These are phyloP conservation scores for Tolypocladium paradoxum DNA, from an alignment of 2,329 filamentous ascomycete genomes.

Conservation along the genomic window DNA sequence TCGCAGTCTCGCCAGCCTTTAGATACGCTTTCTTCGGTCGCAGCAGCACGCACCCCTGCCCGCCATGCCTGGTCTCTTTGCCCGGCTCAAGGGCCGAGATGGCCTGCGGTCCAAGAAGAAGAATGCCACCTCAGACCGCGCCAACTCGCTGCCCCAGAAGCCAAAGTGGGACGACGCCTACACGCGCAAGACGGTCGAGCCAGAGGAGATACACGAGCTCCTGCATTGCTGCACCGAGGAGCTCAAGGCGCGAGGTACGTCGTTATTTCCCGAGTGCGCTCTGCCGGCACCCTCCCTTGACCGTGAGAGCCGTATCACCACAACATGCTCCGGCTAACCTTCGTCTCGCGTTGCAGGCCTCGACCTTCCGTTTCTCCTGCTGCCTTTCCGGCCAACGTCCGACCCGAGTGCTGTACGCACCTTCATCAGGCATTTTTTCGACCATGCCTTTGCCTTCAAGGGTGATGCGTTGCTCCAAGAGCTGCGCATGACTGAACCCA, in stretches of 20 bases:
- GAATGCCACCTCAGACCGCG: conserved; percentile 38
- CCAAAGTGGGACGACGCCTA: conserved; percentile 84
- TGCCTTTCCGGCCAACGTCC: conserved; percentile 88
- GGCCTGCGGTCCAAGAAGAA: conserved; percentile 56
- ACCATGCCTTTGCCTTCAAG: conserved; percentile 48
- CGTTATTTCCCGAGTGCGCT: background rate
- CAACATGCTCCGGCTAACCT: background rate
- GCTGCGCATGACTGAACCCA: conserved; percentile 82
- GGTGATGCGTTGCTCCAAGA: conserved; percentile 73
- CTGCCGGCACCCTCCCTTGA: background rate
- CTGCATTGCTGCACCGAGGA: conserved; percentile 77
- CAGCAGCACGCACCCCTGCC: background rate
- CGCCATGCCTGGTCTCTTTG: conserved; percentile 48
- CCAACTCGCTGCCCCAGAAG: conserved; percentile 49
- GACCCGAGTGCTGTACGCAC: conserved; percentile 86
- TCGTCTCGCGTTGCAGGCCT: conserved; percentile 47
- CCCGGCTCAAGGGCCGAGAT: conserved; percentile 67
- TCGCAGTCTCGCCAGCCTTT: background rate
- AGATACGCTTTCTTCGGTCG: background rate
- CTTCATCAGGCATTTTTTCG: conserved; percentile 90
- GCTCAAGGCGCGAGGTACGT: conserved; percentile 85
- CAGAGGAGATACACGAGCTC: conserved; percentile 85
- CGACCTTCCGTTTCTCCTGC: conserved; percentile 81
- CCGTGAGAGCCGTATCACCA: background rate
- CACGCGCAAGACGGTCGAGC: conserved; percentile 68